Evolutionary conservation across 768 basidiomycete species (phyloP), one percentile per base, ranked within the genome.

Genomic region (Macrolepiota dolichaula): DNA sequence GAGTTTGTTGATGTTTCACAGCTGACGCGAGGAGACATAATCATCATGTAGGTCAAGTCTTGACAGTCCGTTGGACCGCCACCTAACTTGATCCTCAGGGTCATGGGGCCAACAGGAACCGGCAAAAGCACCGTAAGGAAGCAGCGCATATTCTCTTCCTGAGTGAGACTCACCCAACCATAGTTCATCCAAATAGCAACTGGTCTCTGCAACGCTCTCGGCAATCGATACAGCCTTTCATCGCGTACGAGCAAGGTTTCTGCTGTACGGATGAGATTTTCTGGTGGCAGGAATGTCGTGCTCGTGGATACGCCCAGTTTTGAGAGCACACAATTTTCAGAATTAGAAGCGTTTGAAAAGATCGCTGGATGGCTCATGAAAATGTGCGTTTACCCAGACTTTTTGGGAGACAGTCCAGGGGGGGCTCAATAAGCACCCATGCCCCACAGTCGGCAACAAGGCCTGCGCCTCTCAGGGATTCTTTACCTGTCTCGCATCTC

Each of bases 401-500:
- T n/a, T n/a, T n/a, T n/a, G n/a, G n/a, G n/a, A n/a, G n/a, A n/a
- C n/a, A n/a, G n/a, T n/a, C n/a, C n/a, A n/a, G n/a, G n/a, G n/a
- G n/a, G n/a, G n/a, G n/a, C n/a, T n/a, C n/a, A n/a, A n/a, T n/a
- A n/a, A n/a, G n/a, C n/a, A n/a, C n/a, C n/a, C n/a, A n/a, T n/a
- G n/a, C n/a, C n/a, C n/a, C n/a, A n/a, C n/a, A n/a, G n/a, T n/a
- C n/a, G n/a, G n/a, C n/a, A n/a, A n/a, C n/a, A n/a, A n/a, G n/a
- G n/a, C n/a, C n/a, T n/a, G n/a, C n/a, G n/a, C 13, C 24, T 65
- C 17, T 57, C 62, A 2, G 64, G 61, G 7, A 49, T 65, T 6
- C 49, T 65, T 12, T 65, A 65, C 25, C 24, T 65, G 22, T 44
- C 62, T 24, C 56, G 61, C 19, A 62, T 66, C 9, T 51, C 57